Evolutionary conservation across 2,329 filamentous ascomycete species (phyloP).

Genomic region (Cordyceps cicadae): DNA sequence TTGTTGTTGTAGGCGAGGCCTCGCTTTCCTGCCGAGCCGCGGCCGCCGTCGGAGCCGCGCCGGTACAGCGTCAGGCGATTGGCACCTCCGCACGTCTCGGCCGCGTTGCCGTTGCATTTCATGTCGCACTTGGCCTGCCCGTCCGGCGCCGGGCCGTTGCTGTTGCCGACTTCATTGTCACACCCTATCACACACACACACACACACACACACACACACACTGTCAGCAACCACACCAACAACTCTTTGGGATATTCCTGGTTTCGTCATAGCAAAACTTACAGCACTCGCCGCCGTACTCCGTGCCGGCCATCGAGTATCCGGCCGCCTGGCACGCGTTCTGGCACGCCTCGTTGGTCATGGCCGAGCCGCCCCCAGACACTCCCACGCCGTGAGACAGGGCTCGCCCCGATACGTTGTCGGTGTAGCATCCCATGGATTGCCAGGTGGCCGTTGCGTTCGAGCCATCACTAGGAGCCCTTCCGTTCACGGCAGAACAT

Average conservation of each 20-base stretch:
- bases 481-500: neutral
- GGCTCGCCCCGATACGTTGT: neutral
- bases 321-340: neutral
- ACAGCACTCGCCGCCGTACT: conserved; percentile 2
- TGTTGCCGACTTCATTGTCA: neutral
- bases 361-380: neutral
- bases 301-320: neutral
- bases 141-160: neutral
- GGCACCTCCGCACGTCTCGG: neutral
- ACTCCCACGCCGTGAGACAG: neutral
- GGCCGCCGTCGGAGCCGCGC: neutral
- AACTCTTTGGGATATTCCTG: too few relatives aligned
- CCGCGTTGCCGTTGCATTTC: neutral
- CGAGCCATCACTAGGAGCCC: too few relatives aligned
- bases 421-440: neutral
- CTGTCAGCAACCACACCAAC: neutral
- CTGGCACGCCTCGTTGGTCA: neutral
- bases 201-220: too few relatives aligned
- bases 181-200: neutral
- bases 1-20: neutral
- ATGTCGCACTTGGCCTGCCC: neutral
- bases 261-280: neutral
- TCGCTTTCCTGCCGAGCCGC: neutral
- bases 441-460: neutral
- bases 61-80: neutral